phyloP scores from a whole-genome alignment of 2,329 filamentous ascomycete species.

The Lecanoromycetidae sp. region DNA sequence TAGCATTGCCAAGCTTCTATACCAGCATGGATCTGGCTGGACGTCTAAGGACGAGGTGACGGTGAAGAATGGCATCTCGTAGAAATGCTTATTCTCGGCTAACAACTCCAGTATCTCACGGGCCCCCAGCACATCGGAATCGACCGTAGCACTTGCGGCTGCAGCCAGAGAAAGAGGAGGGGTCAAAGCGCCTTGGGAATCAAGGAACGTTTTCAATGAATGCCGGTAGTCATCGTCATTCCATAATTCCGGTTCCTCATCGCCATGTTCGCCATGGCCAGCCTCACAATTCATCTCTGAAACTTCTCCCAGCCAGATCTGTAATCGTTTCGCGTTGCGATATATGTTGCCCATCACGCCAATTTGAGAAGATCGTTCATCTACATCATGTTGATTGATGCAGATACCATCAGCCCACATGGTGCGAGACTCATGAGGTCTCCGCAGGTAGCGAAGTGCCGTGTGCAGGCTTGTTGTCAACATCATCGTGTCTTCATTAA shows the following conservation, averaged over 20 bases:
- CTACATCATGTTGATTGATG: conserved; percentile 20
- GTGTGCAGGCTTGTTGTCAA: conserved; percentile 4
- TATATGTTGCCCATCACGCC: conserved; percentile 17
- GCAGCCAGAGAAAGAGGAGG: not conserved
- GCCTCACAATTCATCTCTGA: not conserved
- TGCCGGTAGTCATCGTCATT: no score
- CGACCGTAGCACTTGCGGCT: not conserved
- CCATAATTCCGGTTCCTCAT: no score
- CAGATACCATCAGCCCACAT: conserved; percentile 20
- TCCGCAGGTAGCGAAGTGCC: not conserved
- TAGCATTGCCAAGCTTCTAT: not conserved
- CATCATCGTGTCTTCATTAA: conserved; percentile 45
- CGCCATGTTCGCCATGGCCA: not conserved
- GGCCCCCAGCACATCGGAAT: not conserved
- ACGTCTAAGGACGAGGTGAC: not conserved
- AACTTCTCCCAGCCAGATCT: conserved; percentile 19
- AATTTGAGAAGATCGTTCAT: conserved; percentile 18
- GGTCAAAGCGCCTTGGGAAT: not conserved
- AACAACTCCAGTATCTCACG: not conserved
- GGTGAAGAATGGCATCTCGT: not conserved
- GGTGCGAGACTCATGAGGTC: not conserved
- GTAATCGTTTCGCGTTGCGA: conserved; percentile 19
- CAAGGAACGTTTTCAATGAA: not conserved
- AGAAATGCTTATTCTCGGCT: not conserved
- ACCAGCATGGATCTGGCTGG: not conserved